Evolutionary conservation across 2,329 filamentous ascomycete species (phyloP).

Genomic region (Microascus cirrosus): DNA sequence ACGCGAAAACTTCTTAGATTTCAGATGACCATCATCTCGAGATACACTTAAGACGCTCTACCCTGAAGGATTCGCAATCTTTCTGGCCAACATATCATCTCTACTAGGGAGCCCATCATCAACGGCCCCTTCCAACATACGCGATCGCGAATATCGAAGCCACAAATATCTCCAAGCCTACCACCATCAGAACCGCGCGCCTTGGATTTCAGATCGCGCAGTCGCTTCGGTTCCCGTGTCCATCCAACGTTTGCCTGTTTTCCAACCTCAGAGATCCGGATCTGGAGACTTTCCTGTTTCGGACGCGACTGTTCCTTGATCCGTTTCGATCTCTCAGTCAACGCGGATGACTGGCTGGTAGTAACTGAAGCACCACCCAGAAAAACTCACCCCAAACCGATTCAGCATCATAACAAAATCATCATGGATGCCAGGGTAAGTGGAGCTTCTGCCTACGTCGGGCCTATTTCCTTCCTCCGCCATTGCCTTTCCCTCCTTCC

Average conservation of each 20-base stretch:
- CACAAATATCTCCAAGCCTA: neutral
- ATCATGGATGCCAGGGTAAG: conserved; percentile 6
- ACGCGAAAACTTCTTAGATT: neutral
- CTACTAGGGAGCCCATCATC: neutral
- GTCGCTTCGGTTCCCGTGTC: neutral
- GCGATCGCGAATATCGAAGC: neutral
- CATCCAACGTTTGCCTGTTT: neutral
- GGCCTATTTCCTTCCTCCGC: neutral
- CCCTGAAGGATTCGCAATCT: neutral
- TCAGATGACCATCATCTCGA: neutral
- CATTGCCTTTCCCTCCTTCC: neutral
- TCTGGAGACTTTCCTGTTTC: neutral
- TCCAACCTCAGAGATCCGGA: neutral
- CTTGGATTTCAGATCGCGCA: neutral
- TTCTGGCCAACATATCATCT: neutral
- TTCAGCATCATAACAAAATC: neutral
- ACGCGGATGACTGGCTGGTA: neutral
- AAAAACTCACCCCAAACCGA: neutral
- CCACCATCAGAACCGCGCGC: neutral
- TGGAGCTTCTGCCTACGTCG: neutral
- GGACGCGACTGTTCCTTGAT: neutral
- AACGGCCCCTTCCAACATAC: neutral
- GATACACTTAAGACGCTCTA: neutral
- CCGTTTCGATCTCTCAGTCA: neutral
- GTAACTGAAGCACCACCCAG: neutral